Evolutionary conservation across 2,329 filamentous ascomycete species (phyloP).

Genomic region (Parascedosporium putredinis): DNA sequence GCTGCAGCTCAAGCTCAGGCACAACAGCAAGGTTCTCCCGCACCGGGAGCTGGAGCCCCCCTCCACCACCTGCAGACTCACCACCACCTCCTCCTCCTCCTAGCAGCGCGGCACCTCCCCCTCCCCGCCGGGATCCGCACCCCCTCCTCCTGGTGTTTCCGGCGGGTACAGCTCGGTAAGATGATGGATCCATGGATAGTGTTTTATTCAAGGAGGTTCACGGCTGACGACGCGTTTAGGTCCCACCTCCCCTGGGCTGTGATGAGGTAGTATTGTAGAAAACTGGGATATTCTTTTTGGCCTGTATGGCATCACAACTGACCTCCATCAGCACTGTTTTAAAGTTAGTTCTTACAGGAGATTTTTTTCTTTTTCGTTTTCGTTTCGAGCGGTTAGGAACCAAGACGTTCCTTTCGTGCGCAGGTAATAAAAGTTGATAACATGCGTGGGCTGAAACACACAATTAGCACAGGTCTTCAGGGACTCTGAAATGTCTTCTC

Average conservation of each 20-base stretch:
- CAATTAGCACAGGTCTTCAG: background rate
- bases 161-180: slow-evolving; percentile 55
- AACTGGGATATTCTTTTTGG: background rate
- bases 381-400: background rate
- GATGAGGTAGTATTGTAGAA: slow-evolving; percentile 17
- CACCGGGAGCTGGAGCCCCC: too few species aligned
- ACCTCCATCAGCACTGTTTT: background rate
- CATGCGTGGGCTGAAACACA: background rate
- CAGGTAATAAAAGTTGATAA: slow-evolving; percentile 1
- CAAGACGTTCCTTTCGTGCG: background rate
- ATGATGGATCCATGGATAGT: slow-evolving; percentile 11
- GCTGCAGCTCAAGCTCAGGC: slow-evolving; percentile 39
- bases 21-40: slow-evolving; percentile 32
- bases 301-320: background rate
- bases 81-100: slow-evolving; percentile 55
- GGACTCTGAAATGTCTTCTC: background rate
- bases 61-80: slow-evolving; percentile 47
- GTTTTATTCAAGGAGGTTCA: slow-evolving; percentile 13
- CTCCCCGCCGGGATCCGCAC: slow-evolving; percentile 41
- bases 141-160: slow-evolving; percentile 41
- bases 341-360: slow-evolving; percentile 3
- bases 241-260: slow-evolving; percentile 45
- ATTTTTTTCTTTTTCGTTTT: too few species aligned
- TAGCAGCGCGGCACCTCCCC: slow-evolving; percentile 25
- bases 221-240: slow-evolving; percentile 23